phyloP scores from a whole-genome alignment of 2,329 filamentous ascomycete genomes.

The Massarina eburnea region DNA sequence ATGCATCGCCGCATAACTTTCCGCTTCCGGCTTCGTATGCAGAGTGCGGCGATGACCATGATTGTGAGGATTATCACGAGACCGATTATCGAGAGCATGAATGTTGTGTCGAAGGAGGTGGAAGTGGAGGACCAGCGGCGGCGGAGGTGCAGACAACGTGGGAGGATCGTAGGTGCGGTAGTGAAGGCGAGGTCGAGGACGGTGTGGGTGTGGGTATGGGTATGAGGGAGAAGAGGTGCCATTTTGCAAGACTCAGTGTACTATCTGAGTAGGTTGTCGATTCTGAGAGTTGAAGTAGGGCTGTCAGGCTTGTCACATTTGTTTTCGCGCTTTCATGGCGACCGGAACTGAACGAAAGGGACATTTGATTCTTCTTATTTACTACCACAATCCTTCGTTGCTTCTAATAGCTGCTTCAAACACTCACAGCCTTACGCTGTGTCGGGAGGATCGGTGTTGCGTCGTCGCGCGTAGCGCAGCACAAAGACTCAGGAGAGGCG shows the following conservation, averaged over 20 bases:
- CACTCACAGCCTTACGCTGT: not conserved
- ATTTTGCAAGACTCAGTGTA: too few species aligned
- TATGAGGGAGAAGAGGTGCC: not conserved
- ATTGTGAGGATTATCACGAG: conserved; percentile 15
- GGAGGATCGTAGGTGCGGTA: not conserved
- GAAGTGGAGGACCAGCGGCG: conserved; percentile 11
- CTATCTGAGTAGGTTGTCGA: too few species aligned
- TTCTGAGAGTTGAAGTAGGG: too few species aligned
- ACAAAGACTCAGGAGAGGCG: not conserved
- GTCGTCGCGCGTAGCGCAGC: not conserved
- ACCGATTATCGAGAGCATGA: conserved; percentile 22
- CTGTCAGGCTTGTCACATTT: too few species aligned
- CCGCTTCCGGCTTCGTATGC: conserved; percentile 12
- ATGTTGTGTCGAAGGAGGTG: conserved; percentile 16
- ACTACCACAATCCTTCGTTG: not conserved
- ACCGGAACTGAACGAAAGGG: not conserved
- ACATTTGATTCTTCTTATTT: not conserved
- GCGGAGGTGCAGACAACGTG: conserved; percentile 1
- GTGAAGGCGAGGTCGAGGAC: not conserved
- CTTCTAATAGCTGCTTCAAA: not conserved
- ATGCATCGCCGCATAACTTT: conserved; percentile 1
- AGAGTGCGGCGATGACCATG: conserved; percentile 16
- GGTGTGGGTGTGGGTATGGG: not conserved
- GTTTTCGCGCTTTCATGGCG: too few species aligned
- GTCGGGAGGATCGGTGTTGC: not conserved